phyloP scores from a whole-genome alignment of 2,329 filamentous ascomycete genomes.

The Colletotrichum siamense region DNA sequence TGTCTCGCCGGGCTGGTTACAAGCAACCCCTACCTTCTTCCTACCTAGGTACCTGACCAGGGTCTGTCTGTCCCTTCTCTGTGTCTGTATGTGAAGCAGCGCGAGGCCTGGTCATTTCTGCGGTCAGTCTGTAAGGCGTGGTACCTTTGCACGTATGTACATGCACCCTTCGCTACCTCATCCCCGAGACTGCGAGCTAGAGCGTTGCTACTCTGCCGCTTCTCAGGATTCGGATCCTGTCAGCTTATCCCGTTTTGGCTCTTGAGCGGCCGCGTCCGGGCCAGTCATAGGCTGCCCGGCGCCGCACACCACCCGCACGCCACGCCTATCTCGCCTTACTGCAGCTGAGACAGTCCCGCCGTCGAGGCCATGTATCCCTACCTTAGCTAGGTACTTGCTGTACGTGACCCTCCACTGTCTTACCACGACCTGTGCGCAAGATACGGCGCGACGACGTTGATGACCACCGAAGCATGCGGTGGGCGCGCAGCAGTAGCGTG shows the following conservation, averaged over 20 bases:
- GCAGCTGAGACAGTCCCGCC: neutral
- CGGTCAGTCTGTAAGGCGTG: neutral
- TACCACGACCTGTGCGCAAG: neutral
- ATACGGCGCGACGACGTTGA: neutral
- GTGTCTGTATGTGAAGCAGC: neutral
- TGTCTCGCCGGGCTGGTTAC: neutral
- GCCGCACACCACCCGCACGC: neutral
- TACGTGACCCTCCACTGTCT: neutral
- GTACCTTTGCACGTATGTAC: neutral
- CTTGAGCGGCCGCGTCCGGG: neutral
- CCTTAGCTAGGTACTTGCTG: neutral
- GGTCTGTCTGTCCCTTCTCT: neutral
- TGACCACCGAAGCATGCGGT: neutral
- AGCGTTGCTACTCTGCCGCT: slow-evolving; percentile 13
- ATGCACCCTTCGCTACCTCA: neutral
- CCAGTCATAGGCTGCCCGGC: neutral
- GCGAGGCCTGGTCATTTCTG: neutral
- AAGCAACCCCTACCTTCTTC: neutral
- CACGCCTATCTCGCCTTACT: neutral
- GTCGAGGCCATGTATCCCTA: neutral
- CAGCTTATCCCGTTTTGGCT: slow-evolving; percentile 10
- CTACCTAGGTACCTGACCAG: neutral
- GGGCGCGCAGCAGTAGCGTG: neutral
- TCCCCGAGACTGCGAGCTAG: neutral
- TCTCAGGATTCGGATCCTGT: slow-evolving; percentile 13